phyloP scores from a whole-genome alignment of 2,329 filamentous ascomycete genomes.

The Cytospora paraplurivora region DNA sequence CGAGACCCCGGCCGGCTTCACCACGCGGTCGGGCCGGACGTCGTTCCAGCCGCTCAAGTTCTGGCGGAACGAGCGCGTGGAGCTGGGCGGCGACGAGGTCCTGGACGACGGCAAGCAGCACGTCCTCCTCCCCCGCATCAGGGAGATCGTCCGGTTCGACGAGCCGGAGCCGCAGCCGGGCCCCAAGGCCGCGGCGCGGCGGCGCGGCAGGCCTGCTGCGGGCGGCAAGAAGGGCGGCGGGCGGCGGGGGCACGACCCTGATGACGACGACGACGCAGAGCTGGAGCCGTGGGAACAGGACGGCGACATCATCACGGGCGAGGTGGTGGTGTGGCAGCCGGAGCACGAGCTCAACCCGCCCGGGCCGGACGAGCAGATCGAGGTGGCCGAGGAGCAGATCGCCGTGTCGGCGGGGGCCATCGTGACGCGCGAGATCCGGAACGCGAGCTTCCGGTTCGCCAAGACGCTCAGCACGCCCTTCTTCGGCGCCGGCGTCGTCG shows the following conservation, averaged over 20 bases:
- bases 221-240: constrained; percentile 34
- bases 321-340: constrained; percentile 65
- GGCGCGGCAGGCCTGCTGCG: background rate
- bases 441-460: constrained; percentile 80
- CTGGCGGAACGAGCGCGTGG: constrained; percentile 82
- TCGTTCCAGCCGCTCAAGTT: constrained; percentile 78
- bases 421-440: constrained; percentile 59
- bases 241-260: constrained; percentile 40
- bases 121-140: constrained; percentile 70
- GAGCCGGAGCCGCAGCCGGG: constrained; percentile 54
- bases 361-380: constrained; percentile 55
- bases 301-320: constrained; percentile 64
- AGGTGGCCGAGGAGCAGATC: constrained; percentile 56
- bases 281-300: constrained; percentile 72
- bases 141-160: constrained; percentile 76
- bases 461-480: constrained; percentile 85
- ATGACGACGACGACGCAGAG: constrained; percentile 56
- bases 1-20: constrained; percentile 47
- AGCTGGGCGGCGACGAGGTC: constrained; percentile 63
- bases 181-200: constrained; percentile 28
- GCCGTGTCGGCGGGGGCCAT: constrained; percentile 60
- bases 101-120: constrained; percentile 46
- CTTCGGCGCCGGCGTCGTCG: constrained; percentile 87
- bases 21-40: constrained; percentile 74
- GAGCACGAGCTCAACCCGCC: constrained; percentile 57